Percentiles rank a stretch among this genome's conserved stretches.
Conservation (phyloP, 2,329 filamentous ascomycete species). For the Ambrosiella cleistominuta region DNA sequence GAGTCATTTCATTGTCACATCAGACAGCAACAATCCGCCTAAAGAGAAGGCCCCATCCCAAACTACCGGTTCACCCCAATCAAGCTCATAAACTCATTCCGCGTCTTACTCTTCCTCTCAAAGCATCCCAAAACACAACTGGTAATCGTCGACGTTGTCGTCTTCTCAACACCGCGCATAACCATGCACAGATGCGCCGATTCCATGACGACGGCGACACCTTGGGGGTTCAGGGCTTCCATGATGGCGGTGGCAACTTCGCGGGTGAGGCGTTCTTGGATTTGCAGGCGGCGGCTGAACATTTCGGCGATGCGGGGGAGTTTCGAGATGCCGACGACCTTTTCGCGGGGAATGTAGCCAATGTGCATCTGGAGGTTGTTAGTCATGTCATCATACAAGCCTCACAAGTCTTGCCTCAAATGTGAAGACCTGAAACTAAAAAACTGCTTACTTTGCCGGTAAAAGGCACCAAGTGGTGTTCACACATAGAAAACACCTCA, state of each 20-base stretch:
- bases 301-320: constrained; percentile 91
- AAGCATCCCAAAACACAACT: constrained; percentile 97
- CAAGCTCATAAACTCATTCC: constrained; percentile 87
- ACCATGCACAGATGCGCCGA: constrained; percentile 96
- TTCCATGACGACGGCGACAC: constrained; percentile 95
- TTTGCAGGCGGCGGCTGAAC: constrained; percentile 83
- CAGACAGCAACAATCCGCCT: too few relatives aligned
- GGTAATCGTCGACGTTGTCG: constrained; percentile 69
- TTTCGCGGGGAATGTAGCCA: constrained; percentile 81
- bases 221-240: constrained; percentile 82
- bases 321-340: constrained; percentile 90
- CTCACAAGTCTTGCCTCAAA: background rate
- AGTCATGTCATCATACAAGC: background rate
- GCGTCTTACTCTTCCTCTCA: constrained; percentile 77
- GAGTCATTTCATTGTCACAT: background rate
- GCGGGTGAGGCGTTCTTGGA: constrained; percentile 90
- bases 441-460: constrained; percentile 57
- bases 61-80: constrained; percentile 37
- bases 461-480: constrained; percentile 95
- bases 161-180: constrained; percentile 96
- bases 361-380: constrained; percentile 67
- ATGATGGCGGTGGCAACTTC: constrained; percentile 89
- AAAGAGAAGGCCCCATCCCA: background rate
- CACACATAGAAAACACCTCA: constrained; percentile 83
- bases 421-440: background rate